Base-by-base conservation (phyloP, 2,329 filamentous ascomycete species). In the Beauveria pseudobassiana region DNA sequence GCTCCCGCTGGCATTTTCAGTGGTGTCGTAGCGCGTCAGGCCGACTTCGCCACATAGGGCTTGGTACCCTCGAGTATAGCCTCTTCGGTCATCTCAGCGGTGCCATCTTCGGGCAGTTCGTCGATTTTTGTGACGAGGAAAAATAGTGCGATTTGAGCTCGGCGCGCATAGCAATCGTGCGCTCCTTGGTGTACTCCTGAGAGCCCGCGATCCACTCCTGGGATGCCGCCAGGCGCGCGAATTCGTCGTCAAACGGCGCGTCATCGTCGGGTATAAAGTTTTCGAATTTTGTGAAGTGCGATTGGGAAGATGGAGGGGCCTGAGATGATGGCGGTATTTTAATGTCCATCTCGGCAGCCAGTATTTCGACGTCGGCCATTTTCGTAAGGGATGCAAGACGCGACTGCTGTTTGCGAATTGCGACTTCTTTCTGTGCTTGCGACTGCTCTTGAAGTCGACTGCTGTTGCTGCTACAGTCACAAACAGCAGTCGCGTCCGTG, bases 171-270 rank as follows among this genome's bases (percentile, higher is more conserved):
- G 70, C 70, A 58, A 71, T 72, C 28, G 72, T 73, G 63, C 72
- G 71, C 63, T 73, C 64, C 24, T 56, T 63, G 7, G 50, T 65
- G 61, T 71, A 72, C 34, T 67, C 18, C 51, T 70, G 69, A 3
- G 69, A 69, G 22, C 71, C 69, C 20, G 67, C 66, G 38, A 67
- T 53, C 70, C 69, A 72, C 28, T 68, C 24, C 59, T 73, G 71
- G 4, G 72, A 72, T 2, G 68, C 70, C 3, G 71, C 70, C 54
- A 73, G 69, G 46, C 72, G 69, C 8, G 63, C 59, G 50, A 73
- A 73, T 54, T 73, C 69, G 26, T 70, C 8, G 49, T 73, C 69
- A 40, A 74, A 73, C 0, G 69, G 64, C 18, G 71, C 69, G 50
- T 51, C 61, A 20, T 67, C 64, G 63, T 72, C 57, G 50, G 71